phyloP scores from a whole-genome alignment of 305 asterid species.

The Fraxinus paxiana region DNA sequence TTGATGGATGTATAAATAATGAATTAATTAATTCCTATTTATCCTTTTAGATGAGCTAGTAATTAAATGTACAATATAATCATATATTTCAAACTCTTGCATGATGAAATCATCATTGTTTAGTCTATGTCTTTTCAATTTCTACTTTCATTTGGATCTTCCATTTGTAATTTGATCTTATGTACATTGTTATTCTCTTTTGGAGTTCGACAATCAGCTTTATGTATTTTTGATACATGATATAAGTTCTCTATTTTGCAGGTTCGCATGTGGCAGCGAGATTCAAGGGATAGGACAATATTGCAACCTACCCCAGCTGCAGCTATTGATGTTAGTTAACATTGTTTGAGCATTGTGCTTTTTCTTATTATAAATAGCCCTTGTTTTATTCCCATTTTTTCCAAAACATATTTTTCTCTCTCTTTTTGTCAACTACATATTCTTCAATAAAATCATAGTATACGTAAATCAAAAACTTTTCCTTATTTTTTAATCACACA shows the following conservation, averaged over 20 bases:
- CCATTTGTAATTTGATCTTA: conserved; percentile 12
- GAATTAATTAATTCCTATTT: background rate
- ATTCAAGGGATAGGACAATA: conserved; percentile 83
- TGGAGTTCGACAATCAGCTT: conserved; percentile 7
- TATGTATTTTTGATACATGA: background rate
- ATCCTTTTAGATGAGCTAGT: background rate
- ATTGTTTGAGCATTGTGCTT: conserved; percentile 14
- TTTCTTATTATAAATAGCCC: background rate
- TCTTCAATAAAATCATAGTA: background rate
- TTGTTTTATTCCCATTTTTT: background rate
- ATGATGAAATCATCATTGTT: background rate
- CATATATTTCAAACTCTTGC: background rate
- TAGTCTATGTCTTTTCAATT: background rate
- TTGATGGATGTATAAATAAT: background rate
- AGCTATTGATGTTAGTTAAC: conserved; percentile 76
- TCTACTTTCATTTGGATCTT: conserved; percentile 15
- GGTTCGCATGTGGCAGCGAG: conserved; percentile 94
- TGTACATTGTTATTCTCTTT: background rate
- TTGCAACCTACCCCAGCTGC: conserved; percentile 95
- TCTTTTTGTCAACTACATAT: background rate
- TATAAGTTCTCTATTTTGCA: conserved; percentile 33
- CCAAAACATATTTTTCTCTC: background rate
- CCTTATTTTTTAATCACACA: no score
- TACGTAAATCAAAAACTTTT: background rate
- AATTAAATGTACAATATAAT: background rate